Conservation (phyloP, 345 rosid species). For the Bretschneidera sinensis region DNA sequence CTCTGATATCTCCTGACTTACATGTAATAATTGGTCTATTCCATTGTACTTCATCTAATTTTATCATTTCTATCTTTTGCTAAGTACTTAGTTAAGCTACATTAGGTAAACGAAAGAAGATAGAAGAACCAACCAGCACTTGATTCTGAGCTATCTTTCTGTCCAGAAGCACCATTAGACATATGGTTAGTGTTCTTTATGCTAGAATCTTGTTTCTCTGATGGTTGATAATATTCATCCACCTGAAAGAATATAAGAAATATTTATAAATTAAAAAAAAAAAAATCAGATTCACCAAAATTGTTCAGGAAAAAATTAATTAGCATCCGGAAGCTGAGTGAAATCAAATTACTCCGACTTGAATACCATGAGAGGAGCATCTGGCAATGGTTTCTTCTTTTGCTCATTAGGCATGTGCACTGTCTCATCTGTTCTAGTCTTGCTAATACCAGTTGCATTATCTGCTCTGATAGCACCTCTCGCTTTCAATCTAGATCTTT, state of each 20-base stretch:
- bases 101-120: too few species aligned
- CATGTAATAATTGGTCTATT: too few species aligned
- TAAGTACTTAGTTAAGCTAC: too few species aligned
- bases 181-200: conserved; percentile 14
- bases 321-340: neutral
- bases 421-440: conserved; percentile 21
- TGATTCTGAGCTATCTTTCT: conserved; percentile 35
- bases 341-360: neutral
- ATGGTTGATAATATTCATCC: conserved; percentile 20
- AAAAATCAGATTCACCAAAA: neutral
- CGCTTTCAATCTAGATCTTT: conserved; percentile 39
- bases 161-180: conserved; percentile 27
- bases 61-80: too few species aligned
- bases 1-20: too few species aligned
- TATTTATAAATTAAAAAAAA: neutral
- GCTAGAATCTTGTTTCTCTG: conserved; percentile 24
- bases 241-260: conserved; percentile 21
- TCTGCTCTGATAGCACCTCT: conserved; percentile 17
- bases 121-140: conserved; percentile 38
- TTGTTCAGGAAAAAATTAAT: neutral
- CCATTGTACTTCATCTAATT: too few species aligned
- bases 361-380: conserved; percentile 29
- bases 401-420: conserved; percentile 15
- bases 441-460: conserved; percentile 21
- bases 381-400: conserved; percentile 17